A percentile compares a stretch with the other conserved stretches of the same genome.
Evolutionary conservation across 1,284 basidiomycete genomes (phyloP).

Genomic region (Trichosporon ovoides): DNA sequence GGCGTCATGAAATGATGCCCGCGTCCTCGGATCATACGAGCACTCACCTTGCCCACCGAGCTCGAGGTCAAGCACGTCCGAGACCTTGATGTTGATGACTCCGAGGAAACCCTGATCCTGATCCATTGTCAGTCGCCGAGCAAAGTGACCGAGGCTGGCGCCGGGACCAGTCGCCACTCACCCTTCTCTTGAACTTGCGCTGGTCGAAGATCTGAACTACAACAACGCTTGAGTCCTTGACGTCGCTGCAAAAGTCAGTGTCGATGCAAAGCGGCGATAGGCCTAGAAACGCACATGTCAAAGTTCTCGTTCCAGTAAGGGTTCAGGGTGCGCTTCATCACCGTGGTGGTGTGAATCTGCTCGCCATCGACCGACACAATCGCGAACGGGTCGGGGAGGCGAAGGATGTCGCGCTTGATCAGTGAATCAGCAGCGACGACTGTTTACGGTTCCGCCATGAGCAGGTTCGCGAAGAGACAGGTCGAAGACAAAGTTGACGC

Average conservation of each 20-base stretch:
- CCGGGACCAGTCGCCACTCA: constrained; percentile 8
- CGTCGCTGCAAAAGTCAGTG: constrained; percentile 55
- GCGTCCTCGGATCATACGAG: too few relatives aligned
- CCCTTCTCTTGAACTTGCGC: constrained; percentile 87
- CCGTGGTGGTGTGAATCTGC: constrained; percentile 84
- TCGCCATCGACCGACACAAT: constrained; percentile 92
- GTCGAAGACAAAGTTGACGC: background rate
- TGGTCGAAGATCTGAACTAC: constrained; percentile 96
- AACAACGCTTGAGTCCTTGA: constrained; percentile 83
- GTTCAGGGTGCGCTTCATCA: constrained; percentile 83
- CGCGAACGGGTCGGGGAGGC: constrained; percentile 88
- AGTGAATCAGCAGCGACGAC: constrained; percentile 85
- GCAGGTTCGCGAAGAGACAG: background rate
- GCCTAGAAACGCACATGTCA: constrained; percentile 60
- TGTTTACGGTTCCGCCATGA: constrained; percentile 37
- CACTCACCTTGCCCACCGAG: constrained; percentile 77
- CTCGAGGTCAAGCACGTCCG: constrained; percentile 83
- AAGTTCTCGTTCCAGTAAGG: constrained; percentile 93
- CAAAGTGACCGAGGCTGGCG: background rate
- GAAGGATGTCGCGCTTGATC: constrained; percentile 83
- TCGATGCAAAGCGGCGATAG: background rate
- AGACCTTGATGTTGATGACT: constrained; percentile 84
- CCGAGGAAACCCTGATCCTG: constrained; percentile 87
- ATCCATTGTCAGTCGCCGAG: background rate
- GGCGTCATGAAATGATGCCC: too few relatives aligned